These are phyloP conservation scores for Neurospora crassa DNA, from an alignment of 2,329 filamentous ascomycete genomes.

Conservation along the genomic window DNA sequence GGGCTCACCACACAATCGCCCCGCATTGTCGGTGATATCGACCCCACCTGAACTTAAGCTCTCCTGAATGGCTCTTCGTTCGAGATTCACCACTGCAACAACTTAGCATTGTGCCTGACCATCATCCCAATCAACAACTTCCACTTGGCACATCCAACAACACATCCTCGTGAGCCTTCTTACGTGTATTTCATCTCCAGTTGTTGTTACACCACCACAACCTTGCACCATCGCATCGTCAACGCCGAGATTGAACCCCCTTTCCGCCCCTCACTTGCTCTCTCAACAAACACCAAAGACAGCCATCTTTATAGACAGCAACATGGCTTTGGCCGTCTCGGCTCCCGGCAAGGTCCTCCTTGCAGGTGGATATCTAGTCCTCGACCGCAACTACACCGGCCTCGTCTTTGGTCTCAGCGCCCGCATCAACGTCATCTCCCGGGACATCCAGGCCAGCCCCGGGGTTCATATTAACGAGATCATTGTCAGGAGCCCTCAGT, in stretches of 20 bases:
- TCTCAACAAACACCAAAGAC: not conserved
- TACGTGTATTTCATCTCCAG: not conserved
- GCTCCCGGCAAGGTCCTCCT: constrained; percentile 94
- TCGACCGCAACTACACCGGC: constrained; percentile 78
- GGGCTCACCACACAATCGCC: not conserved
- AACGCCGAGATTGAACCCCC: not conserved
- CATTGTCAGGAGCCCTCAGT: constrained; percentile 85
- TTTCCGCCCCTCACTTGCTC: not conserved
- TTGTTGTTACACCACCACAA: not conserved
- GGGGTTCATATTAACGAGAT: constrained; percentile 63
- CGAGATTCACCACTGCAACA: not conserved
- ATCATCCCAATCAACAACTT: not conserved
- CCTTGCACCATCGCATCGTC: not conserved
- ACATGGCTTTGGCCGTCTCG: constrained; percentile 51
- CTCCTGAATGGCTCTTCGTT: not conserved
- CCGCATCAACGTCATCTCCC: constrained; percentile 55
- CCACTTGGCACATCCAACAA: not conserved
- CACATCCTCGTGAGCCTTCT: not conserved
- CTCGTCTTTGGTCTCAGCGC: constrained; percentile 60
- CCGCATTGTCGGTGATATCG: not conserved
- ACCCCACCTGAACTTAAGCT: not conserved
- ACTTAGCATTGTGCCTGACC: not conserved
- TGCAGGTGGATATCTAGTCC: constrained; percentile 87
- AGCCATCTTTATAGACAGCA: constrained; percentile 24
- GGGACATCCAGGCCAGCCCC: constrained; percentile 46